Conservation (phyloP, 2,329 filamentous ascomycete species). For the Beauveria scarabaeidicola region DNA sequence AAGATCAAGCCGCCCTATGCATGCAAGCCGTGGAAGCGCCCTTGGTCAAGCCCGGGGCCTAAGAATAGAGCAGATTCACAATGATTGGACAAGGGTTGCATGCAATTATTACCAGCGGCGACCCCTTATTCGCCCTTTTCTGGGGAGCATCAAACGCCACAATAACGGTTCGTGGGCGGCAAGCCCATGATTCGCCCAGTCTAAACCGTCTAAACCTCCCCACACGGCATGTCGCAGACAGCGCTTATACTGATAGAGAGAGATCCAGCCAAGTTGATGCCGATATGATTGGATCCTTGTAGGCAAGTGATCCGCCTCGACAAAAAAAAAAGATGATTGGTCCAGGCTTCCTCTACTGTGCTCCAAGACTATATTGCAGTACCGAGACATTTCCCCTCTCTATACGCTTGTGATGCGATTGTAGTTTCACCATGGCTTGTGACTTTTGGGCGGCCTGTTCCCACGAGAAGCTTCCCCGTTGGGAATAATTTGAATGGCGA, state of each 20-base stretch:
- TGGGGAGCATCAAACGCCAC: neutral
- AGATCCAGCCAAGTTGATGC: neutral
- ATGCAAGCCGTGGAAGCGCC: slow-evolving; percentile 3
- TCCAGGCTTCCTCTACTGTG: neutral
- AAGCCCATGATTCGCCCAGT: neutral
- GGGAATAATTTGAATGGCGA: too few species aligned
- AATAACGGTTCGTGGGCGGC: neutral
- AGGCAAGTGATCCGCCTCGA: neutral
- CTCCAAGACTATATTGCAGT: neutral
- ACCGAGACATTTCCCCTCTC: neutral
- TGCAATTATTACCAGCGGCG: neutral
- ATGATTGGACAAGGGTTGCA: neutral
- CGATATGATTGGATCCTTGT: neutral
- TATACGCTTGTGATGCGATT: neutral
- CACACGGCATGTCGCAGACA: neutral
- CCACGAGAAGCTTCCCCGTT: neutral
- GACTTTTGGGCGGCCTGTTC: neutral
- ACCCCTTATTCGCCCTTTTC: neutral
- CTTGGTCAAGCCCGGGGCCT: neutral
- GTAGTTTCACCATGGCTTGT: neutral
- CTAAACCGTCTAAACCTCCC: neutral
- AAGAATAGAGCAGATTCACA: neutral
- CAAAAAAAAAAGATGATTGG: neutral
- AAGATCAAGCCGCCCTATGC: neutral
- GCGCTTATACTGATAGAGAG: neutral